Percentiles rank a stretch among this genome's conserved stretches.
Evolutionary conservation across 306 rosid species (phyloP).

Genomic region (Sicyos baderoa): DNA sequence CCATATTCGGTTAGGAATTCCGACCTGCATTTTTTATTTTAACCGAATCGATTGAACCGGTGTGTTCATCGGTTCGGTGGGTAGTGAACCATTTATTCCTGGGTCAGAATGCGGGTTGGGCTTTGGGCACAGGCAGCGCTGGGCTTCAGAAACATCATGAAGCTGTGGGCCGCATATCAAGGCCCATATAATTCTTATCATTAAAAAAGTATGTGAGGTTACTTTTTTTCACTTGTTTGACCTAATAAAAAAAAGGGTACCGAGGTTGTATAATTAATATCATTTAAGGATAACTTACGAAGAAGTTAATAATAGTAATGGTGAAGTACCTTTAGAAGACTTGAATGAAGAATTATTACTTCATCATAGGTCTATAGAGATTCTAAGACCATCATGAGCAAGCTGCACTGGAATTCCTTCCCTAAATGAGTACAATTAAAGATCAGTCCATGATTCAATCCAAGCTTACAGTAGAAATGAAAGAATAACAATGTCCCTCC

Average conservation of each 20-base stretch:
- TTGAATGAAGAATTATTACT: constrained; percentile 27
- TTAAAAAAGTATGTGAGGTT: too few relatives aligned
- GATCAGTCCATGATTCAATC: too few relatives aligned
- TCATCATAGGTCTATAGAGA: constrained; percentile 53
- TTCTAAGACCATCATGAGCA: constrained; percentile 84
- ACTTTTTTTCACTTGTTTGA: not conserved
- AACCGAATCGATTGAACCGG: too few relatives aligned
- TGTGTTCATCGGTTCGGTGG: too few relatives aligned
- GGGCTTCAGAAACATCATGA: too few relatives aligned
- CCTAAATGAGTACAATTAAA: constrained; percentile 29
- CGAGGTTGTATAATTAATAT: not conserved
- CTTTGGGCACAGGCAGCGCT: too few relatives aligned
- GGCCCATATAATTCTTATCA: too few relatives aligned
- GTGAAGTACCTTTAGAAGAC: not conserved
- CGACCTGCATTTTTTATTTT: too few relatives aligned
- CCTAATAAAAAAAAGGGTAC: not conserved
- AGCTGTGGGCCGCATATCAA: too few relatives aligned
- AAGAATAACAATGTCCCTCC: not conserved
- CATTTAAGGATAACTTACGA: not conserved
- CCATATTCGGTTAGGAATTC: too few relatives aligned
- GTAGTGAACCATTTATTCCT: too few relatives aligned
- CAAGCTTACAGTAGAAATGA: not conserved
- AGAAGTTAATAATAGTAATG: not conserved
- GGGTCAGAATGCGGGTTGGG: too few relatives aligned
- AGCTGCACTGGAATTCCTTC: constrained; percentile 93